Evolutionary conservation across 1,284 basidiomycete genomes (phyloP), one percentile per base, ranked within the genome.

Genomic region (Tetrapyrgos nigripes): DNA sequence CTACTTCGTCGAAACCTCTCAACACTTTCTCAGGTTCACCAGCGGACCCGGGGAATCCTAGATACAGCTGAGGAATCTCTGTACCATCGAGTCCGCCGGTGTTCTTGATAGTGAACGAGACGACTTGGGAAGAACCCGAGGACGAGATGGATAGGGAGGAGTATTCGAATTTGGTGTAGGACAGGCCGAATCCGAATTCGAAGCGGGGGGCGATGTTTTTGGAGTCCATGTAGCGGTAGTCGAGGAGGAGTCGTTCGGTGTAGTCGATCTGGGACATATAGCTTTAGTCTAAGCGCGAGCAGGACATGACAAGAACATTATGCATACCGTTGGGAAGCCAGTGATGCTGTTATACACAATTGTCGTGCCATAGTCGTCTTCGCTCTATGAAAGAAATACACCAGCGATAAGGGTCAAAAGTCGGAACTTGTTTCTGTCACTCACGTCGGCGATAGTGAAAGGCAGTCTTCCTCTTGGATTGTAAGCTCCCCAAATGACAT

Each of bases 101-200:
- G 68, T 88, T 88, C 57, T 68, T 65, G 3, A 88, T 71, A 0
- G 68, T 73, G 72, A 87, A 88, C 1, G 71, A 71, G 14, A 87
- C 70, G 17, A 70, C 65, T 56, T 76, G 70, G 3, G 70, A 70
- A 50, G 61, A 63, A 0, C 65, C 66, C 5, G 82, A 70, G 4
- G 68, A 49, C n/a, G 65, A 59, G 50, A 86, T 74, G 0, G 71
- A 66, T 13, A 92, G 70, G 26, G 73, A 73, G 5, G 81, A 83
- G 68, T 89, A 90, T 13, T 77, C 71, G 73, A 95, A 95, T 0
- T 75, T 83, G 33, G 92, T 92, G 77, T 94, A 95, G 31, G 86
- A 89, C 21, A 94, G 74, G 0, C 93, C 93, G 70, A 85, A 93
- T 2, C 93, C 93, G 68, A 94, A 95, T 68, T 87, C 85, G 72